Evolutionary conservation across 176 grass and related monocot species (phyloP), one percentile per base, ranked within the genome.

Genomic region (Pharus latifolius): DNA sequence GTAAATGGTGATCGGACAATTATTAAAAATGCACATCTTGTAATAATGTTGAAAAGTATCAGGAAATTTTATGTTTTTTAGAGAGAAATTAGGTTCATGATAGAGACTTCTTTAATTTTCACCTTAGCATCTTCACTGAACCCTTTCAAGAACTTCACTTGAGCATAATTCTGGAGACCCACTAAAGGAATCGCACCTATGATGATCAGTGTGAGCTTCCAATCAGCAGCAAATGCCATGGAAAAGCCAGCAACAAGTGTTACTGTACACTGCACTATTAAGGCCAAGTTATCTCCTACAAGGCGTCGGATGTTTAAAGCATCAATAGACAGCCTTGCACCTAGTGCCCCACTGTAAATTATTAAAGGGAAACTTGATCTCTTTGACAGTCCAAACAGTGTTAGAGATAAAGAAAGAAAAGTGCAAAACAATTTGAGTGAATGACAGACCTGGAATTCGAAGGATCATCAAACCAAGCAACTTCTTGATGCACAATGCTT

Each of bases 101-200:
- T 6, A 54, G 28, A 19, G 3, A 61, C n/a, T 23, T 60, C 10
- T 54, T 17, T 61, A n/a, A 56, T 59, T 72, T 65, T 80, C 44
- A 94, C 90, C 90, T 94, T 89, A 59, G 90, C 83, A 75, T 94
- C 83, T 60, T 82, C 82, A 55, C 76, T 75, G 66, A 89, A 94
- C 7, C 86, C 76, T 54, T 94, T 77, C 56, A 94, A 75, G 62
- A 89, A 89, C 52, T 81, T 94, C 7, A 94, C 66, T 80, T 94
- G 86, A 64, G 74, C 53, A 73, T 89, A 93, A 58, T 83, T 83
- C 67, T 86, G 73, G 12, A 85, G 81, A 40, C 90, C 90, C 32
- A 86, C 42, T 55, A 86, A 68, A 72, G 90, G 90, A 44, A 93
- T 77, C 17, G 86, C 76, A 49, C 78, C 46, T 17, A 88, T 79